Conservation (phyloP, 352 stramenopile species). For the Peronospora farinosa region DNA sequence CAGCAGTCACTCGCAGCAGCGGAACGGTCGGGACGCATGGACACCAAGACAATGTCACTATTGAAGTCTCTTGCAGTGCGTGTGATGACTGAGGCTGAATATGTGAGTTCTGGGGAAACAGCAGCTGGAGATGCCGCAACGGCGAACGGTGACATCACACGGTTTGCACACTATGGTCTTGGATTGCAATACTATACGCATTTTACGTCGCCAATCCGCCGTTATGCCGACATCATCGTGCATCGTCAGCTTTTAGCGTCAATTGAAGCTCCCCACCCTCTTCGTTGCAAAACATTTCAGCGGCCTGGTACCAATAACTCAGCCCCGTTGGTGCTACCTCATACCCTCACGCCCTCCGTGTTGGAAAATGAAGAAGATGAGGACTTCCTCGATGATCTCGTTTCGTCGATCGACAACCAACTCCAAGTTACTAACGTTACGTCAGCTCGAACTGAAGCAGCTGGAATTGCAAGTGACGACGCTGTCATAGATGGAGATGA, state of each 20-base stretch:
- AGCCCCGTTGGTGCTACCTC: conserved; percentile 27
- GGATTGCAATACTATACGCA: conserved; percentile 88
- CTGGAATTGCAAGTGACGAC: conserved; percentile 4
- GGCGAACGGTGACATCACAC: conserved; percentile 42
- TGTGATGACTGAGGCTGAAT: conserved; percentile 93
- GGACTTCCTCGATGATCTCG: conserved; percentile 59
- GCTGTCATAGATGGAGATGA: conserved; percentile 17
- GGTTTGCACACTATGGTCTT: conserved; percentile 84
- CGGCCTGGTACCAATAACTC: background rate
- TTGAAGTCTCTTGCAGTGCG: conserved; percentile 90
- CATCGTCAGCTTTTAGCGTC: conserved; percentile 81
- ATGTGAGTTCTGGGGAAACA: conserved; percentile 73
- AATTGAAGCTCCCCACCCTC: conserved; percentile 21
- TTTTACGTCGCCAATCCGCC: conserved; percentile 88
- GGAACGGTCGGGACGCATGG: conserved; percentile 51
- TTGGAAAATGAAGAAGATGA: conserved; percentile 43
- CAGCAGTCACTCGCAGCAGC: conserved; percentile 64
- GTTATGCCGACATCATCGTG: conserved; percentile 89
- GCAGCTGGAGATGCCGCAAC: conserved; percentile 37
- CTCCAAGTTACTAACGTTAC: conserved; percentile 27
- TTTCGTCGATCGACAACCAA: conserved; percentile 57
- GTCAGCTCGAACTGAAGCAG: background rate
- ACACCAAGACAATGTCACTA: conserved; percentile 80
- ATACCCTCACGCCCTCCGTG: conserved; percentile 53
- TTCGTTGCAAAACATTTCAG: background rate